These are phyloP conservation scores for Blastocystis sp. DNA, from an alignment of 352 stramenopile species.

Conservation along the genomic window DNA sequence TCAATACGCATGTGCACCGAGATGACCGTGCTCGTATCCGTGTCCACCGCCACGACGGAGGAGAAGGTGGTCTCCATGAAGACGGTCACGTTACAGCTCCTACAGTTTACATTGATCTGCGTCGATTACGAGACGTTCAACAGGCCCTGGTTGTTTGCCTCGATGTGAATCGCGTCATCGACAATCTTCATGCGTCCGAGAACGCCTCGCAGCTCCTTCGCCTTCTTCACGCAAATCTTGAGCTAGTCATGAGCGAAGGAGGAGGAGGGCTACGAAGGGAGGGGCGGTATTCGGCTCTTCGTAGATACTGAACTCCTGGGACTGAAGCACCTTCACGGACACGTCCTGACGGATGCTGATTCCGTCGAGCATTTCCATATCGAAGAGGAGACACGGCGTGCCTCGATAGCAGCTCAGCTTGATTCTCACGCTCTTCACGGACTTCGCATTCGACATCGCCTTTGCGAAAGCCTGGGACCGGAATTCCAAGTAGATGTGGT, in stretches of 20 bases:
- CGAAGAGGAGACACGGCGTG: constrained; percentile 12
- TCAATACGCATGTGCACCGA: constrained; percentile 22
- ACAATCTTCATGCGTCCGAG: constrained; percentile 55
- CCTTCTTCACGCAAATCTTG: constrained; percentile 28
- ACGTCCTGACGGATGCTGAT: constrained; percentile 54
- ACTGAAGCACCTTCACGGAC: constrained; percentile 31
- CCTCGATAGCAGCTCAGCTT: constrained; percentile 44
- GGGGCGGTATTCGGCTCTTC: constrained; percentile 23
- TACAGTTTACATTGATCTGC: not conserved
- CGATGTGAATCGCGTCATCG: constrained; percentile 19
- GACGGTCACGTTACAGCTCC: constrained; percentile 42
- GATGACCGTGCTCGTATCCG: constrained; percentile 21
- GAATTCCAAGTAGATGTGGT: constrained; percentile 58
- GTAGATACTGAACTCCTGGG: constrained; percentile 56
- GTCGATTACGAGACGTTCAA: not conserved
- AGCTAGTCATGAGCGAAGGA: not conserved
- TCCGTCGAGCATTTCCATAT: constrained; percentile 52
- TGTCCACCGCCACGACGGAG: constrained; percentile 7
- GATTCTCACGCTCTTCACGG: constrained; percentile 1
- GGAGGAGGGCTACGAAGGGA: not conserved
- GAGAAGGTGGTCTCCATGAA: constrained; percentile 57
- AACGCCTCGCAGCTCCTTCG: constrained; percentile 35
- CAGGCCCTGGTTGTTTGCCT: constrained; percentile 53
- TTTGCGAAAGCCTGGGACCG: constrained; percentile 13
- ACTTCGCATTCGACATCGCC: constrained; percentile 29